Evolutionary conservation across 2,329 filamentous ascomycete genomes (phyloP).

Genomic region (Calonectria hongkongensis): DNA sequence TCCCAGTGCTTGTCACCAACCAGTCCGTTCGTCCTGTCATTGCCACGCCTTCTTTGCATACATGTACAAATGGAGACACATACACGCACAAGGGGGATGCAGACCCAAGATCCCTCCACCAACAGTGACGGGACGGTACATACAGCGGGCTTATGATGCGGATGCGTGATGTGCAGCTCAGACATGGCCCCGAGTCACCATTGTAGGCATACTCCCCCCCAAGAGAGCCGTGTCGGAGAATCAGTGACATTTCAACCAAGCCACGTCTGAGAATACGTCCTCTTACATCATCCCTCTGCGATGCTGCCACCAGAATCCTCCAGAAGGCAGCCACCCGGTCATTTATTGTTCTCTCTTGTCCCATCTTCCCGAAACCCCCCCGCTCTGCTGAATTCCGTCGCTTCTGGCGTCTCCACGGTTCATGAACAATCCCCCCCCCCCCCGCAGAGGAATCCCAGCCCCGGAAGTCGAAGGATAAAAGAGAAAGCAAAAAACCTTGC

Average conservation of each 20-base stretch:
- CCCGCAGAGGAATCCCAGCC: background rate
- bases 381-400: constrained; percentile 14
- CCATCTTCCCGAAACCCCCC: constrained; percentile 12
- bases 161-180: constrained; percentile 25
- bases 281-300: constrained; percentile 14
- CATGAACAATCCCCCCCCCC: background rate
- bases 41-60: background rate
- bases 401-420: constrained; percentile 5
- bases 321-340: background rate
- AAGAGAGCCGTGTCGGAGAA: background rate
- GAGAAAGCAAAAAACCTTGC: background rate
- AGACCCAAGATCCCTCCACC: constrained; percentile 8
- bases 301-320: background rate
- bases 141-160: constrained; percentile 6
- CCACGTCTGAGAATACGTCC: constrained; percentile 6
- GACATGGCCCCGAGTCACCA: background rate
- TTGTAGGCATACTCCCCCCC: constrained; percentile 24
- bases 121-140: constrained; percentile 12
- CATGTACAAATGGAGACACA: background rate
- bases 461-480: background rate
- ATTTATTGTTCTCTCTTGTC: constrained; percentile 10
- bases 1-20: constrained; percentile 1
- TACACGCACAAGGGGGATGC: background rate
- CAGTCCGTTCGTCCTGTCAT: background rate
- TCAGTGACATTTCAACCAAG: constrained; percentile 21